Percentiles rank a stretch among this genome's conserved stretches.
These are phyloP conservation scores for Allium fistulosum DNA, from an alignment of 106 monocot genomes.

Conservation along the genomic window DNA sequence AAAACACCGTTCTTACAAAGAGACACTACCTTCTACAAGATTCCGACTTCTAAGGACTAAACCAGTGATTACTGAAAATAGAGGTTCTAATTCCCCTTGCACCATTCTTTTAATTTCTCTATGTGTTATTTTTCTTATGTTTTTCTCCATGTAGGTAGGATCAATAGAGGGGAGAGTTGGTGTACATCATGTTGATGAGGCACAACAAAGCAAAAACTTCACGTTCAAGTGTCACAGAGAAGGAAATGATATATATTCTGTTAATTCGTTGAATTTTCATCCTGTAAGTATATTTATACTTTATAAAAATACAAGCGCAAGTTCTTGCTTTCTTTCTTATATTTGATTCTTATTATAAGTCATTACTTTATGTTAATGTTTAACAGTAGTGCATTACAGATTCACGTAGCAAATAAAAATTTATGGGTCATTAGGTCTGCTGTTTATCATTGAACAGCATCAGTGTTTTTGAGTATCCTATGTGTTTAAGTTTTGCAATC, in stretches of 20 bases:
- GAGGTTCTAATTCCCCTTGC: too few relatives aligned
- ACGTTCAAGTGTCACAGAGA: conserved; percentile 98
- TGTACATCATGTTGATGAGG: conserved; percentile 90
- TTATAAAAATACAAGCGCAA: background rate
- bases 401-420: background rate
- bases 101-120: too few relatives aligned
- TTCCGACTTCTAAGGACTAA: too few relatives aligned
- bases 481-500: too few relatives aligned
- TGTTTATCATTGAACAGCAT: too few relatives aligned
- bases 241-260: conserved; percentile 87
- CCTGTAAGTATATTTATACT: conserved; percentile 46
- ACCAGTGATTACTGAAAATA: too few relatives aligned
- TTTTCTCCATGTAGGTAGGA: conserved; percentile 47
- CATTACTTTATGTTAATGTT: background rate
- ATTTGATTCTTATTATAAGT: background rate
- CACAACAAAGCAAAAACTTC: conserved; percentile 95
- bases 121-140: too few relatives aligned
- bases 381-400: background rate
- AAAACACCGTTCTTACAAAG: too few relatives aligned
- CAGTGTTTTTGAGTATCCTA: too few relatives aligned
- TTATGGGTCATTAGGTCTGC: too few relatives aligned
- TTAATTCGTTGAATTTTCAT: conserved; percentile 90
- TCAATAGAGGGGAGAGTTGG: conserved; percentile 98
- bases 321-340: background rate
- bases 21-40: too few relatives aligned